These are phyloP conservation scores for Phyllosticta citrichinensis DNA, from an alignment of 2,329 filamentous ascomycete species.

Conservation along the genomic window DNA sequence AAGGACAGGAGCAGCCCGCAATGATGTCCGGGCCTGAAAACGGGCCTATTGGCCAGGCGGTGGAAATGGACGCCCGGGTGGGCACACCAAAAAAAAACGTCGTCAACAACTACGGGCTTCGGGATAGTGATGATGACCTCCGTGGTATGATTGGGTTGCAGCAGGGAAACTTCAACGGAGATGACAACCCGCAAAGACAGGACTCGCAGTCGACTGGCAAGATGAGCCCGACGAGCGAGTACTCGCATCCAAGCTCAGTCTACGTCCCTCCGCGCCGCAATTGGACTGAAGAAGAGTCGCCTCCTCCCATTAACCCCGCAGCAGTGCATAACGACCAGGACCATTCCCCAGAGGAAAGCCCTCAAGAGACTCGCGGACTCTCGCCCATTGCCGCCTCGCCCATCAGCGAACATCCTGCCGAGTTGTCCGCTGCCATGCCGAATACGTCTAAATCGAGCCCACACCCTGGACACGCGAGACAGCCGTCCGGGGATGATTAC, in stretches of 20 bases:
- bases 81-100: conserved; percentile 17
- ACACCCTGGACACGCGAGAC: conserved; percentile 4
- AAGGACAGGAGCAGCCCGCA: conserved; percentile 28
- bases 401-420: conserved; percentile 20
- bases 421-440: conserved; percentile 14
- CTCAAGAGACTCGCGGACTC: conserved; percentile 21
- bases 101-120: conserved; percentile 28
- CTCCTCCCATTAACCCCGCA: conserved; percentile 9
- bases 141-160: conserved; percentile 65
- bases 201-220: conserved; percentile 45
- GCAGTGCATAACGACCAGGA: neutral
- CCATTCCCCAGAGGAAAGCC: conserved; percentile 11
- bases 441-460: conserved; percentile 9
- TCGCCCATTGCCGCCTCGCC: conserved; percentile 30
- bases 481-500: conserved; percentile 43
- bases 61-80: conserved; percentile 66
- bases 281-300: conserved; percentile 22
- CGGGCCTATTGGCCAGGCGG: conserved; percentile 49
- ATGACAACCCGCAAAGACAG: conserved; percentile 18
- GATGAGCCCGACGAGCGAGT: conserved; percentile 36
- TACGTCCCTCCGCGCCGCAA: conserved; percentile 39
- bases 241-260: conserved; percentile 26
- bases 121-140: conserved; percentile 61
- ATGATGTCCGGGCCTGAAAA: conserved; percentile 11
- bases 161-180: conserved; percentile 32